Percentiles rank a stretch among this genome's conserved stretches.
Evolutionary conservation across 306 rosid species (phyloP).

Genomic region (Phaseolus lunatus): DNA sequence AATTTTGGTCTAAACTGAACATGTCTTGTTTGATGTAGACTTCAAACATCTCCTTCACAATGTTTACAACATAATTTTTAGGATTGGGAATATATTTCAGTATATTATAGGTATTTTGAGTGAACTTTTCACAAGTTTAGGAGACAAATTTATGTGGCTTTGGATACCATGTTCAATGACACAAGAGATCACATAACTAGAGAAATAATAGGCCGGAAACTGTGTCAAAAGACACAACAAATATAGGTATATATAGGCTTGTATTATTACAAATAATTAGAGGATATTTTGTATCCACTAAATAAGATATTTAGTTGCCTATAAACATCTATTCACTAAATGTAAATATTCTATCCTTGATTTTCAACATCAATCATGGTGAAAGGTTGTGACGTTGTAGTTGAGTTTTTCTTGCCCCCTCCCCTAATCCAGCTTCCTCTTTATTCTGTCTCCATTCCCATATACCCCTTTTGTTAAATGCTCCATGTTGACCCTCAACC

Average conservation of each 20-base stretch:
- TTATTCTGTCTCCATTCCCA: neutral
- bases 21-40: neutral
- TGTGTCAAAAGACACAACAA: neutral
- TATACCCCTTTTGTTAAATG: conserved; percentile 1
- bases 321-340: neutral
- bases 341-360: neutral
- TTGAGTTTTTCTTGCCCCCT: neutral
- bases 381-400: neutral
- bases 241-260: neutral
- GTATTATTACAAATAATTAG: neutral
- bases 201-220: neutral
- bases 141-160: too few relatives aligned
- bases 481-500: neutral
- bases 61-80: too few relatives aligned
- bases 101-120: too few relatives aligned
- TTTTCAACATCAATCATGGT: neutral
- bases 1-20: neutral
- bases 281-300: neutral
- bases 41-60: too few relatives aligned
- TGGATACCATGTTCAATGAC: neutral
- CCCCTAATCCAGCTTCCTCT: neutral
- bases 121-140: too few relatives aligned
- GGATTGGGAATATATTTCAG: too few relatives aligned
- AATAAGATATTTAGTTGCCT: neutral
- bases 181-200: neutral